These are phyloP conservation scores for Xylariaceae sp. DNA, from an alignment of 2,329 filamentous ascomycete genomes.

Conservation along the genomic window DNA sequence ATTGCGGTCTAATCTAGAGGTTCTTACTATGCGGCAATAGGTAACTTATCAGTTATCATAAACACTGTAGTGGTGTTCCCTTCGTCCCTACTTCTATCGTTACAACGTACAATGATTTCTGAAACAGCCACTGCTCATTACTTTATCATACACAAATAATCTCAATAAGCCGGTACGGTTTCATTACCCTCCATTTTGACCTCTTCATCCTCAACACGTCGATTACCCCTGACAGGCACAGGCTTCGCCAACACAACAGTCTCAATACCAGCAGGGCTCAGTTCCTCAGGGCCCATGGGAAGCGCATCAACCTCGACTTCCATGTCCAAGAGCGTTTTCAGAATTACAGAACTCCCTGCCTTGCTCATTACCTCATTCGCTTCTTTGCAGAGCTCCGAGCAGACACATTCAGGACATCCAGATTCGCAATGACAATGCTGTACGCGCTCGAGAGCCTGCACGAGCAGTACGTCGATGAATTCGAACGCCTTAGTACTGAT, in stretches of 20 bases:
- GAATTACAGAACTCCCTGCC: conserved; percentile 76
- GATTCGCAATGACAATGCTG: conserved; percentile 72
- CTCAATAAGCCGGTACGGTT: no score
- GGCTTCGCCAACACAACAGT: conserved; percentile 74
- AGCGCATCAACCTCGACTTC: conserved; percentile 81
- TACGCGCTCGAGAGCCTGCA: conserved; percentile 73
- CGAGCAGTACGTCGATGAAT: conserved; percentile 76
- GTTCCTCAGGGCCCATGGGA: conserved; percentile 78
- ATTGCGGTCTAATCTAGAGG: no score
- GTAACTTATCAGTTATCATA: no score
- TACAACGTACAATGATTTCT: no score
- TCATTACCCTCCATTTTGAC: conserved; percentile 25
- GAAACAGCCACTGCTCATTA: no score
- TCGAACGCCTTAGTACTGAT: conserved; percentile 94
- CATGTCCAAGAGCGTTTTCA: conserved; percentile 71
- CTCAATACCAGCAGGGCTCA: conserved; percentile 70
- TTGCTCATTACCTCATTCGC: conserved; percentile 93
- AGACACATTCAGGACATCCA: conserved; percentile 89
- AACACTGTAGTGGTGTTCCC: no score
- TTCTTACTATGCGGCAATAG: no score
- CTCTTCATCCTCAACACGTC: conserved; percentile 23
- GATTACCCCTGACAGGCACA: conserved; percentile 47
- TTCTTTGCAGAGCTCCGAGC: conserved; percentile 78
- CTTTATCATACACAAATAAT: no score
- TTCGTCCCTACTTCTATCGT: no score